phyloP scores from a whole-genome alignment of 1,284 basidiomycete species.

The Ganoderma meredithae region DNA sequence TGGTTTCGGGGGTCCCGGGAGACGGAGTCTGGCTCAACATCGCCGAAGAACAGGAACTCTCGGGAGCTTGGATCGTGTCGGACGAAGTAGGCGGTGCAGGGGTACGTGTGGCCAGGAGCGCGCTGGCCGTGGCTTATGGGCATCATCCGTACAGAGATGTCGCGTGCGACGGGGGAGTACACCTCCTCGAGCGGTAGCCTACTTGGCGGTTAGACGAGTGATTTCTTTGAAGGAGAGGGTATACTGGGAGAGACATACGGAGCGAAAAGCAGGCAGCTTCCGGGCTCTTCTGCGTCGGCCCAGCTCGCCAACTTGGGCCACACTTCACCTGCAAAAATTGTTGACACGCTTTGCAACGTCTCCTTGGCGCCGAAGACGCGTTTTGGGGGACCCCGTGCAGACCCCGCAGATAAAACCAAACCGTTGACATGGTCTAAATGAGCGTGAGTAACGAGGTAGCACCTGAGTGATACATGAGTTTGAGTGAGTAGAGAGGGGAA shows the following conservation, averaged over 20 bases:
- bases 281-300: conserved; percentile 58
- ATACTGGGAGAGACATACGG: conserved; percentile 35
- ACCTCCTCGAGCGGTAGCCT: conserved; percentile 47
- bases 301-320: conserved; percentile 87
- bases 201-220: background rate
- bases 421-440: conserved; percentile 86
- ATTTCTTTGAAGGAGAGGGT: background rate
- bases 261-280: conserved; percentile 63
- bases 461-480: conserved; percentile 47
- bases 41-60: conserved; percentile 86
- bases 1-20: conserved; percentile 62
- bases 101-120: conserved; percentile 56
- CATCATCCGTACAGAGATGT: conserved; percentile 71
- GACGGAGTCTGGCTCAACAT: conserved; percentile 81
- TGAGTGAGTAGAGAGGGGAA: background rate
- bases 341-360: conserved; percentile 73
- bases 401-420: conserved; percentile 79
- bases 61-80: conserved; percentile 60
- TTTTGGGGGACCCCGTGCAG: conserved; percentile 66
- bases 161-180: conserved; percentile 59
- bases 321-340: conserved; percentile 78
- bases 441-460: conserved; percentile 81
- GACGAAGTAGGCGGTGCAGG: conserved; percentile 81
- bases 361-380: conserved; percentile 68
- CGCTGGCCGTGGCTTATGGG: conserved; percentile 73